Conservation (phyloP, 2,329 filamentous ascomycete genomes). For the Phialemonium atrogriseum region DNA sequence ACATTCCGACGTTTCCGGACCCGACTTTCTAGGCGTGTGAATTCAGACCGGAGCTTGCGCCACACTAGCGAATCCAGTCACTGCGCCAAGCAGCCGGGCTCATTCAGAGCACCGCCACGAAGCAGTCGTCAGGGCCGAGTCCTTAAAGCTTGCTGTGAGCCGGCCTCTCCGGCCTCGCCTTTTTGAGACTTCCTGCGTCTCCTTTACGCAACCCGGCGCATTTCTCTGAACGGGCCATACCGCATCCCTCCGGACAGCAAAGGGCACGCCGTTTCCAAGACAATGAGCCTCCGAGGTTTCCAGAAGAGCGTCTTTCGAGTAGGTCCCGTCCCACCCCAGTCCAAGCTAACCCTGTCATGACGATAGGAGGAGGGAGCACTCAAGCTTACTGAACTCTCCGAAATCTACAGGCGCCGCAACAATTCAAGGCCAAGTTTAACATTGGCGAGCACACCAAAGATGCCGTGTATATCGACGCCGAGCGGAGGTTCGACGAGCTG, state of each 20-base stretch:
- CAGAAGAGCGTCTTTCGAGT: conserved; percentile 83
- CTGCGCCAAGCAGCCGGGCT: no score
- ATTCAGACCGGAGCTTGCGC: no score
- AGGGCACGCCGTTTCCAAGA: no score
- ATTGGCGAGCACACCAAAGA: conserved; percentile 94
- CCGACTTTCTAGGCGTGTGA: no score
- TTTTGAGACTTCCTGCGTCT: no score
- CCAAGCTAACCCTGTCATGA: background rate
- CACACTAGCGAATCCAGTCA: no score
- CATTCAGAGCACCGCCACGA: no score
- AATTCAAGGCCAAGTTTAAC: conserved; percentile 86
- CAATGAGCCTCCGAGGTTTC: conserved; percentile 96
- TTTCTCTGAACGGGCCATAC: conserved; percentile 4
- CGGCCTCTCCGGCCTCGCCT: no score
- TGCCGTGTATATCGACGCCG: conserved; percentile 87
- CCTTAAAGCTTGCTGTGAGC: no score
- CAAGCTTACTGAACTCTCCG: conserved; percentile 18
- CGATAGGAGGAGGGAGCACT: background rate
- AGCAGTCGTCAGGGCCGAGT: no score
- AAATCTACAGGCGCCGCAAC: conserved; percentile 66
- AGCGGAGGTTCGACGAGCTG: conserved; percentile 87
- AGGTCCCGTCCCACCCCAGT: conserved; percentile 25
- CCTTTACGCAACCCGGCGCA: conserved; percentile 6
- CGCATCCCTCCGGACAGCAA: conserved; percentile 7
- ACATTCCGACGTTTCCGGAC: no score